Base-by-base conservation (phyloP, 768 basidiomycete species). In the Candolleomyces eurysporus region DNA sequence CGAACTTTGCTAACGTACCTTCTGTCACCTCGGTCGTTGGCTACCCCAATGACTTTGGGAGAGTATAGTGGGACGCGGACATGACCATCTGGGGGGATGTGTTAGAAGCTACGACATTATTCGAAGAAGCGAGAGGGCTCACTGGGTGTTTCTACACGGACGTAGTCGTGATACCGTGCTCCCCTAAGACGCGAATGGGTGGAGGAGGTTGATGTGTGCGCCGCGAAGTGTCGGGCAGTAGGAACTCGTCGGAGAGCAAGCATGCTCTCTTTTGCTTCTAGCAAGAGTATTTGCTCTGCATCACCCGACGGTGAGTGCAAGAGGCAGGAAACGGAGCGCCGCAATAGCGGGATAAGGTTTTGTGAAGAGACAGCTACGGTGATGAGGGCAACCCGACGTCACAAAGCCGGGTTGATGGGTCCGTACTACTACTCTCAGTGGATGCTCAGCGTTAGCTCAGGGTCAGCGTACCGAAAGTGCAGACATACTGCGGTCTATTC, bases 21-120 rank as follows among this genome's bases (percentile, higher is more conserved):
- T 73, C 92, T 79, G 67, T 87, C 88, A 48, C 92, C 92, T 48
- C 93, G 82, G 21, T 90, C 90, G 60, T 82, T 87, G 6, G 86
- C 85, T 39, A 89, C 79, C 13, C 92, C 92, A 59, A 93, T 87
- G 53, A 94, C 80, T 66, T 90, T 91, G 1, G 91, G 86, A 26
- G 90, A 90, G 40, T 82, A 80, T 32, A 94, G 75, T 54, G 90
- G 90, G 42, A 94, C 76, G 62, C 92, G 84, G 30, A 84, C 80
- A 50, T 80, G 76, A 30, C 89, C 89, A 57, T 82, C 89, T 88
- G 65, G 50, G 6, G 36, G 3, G 51, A 32, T n/a, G 60, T 49
- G n/a, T 70, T 59, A 66, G 54, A 63, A 46, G 21, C 14, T 31
- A 31, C 2, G 36, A 36, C 11, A 8, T 19, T n/a, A 19, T 3